Base-by-base conservation (phyloP, 768 basidiomycete genomes). In the Suillus americanus region DNA sequence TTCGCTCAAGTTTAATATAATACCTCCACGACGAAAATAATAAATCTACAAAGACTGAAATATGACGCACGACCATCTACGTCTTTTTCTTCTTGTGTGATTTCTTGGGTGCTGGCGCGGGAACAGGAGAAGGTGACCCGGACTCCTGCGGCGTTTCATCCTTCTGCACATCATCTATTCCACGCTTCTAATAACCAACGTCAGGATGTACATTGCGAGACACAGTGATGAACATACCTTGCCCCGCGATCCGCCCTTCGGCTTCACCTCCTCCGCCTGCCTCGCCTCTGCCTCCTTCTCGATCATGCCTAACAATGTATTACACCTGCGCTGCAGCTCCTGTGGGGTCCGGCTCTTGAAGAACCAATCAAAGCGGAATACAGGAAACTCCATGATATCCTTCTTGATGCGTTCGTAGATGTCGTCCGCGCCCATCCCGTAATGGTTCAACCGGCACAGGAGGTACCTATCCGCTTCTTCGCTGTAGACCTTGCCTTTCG, bases 341-440 rank as follows among this genome's bases (percentile, higher is more conserved):
- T 93, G 89, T 3, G 94, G 89, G 13, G 91, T 93, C 62, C 97
- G 81, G 68, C 93, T 94, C 82, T 97, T 96, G 83, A 95, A 91
- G 81, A 97, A 98, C 97, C 95, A 98, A 72, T 98, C 95, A 71
- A 99, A 99, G 25, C 96, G 83, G 80, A 98, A 99, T 16, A 96
- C 91, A 1, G 97, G 96, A 78, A 95, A 98, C 78, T 99, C 96
- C 18, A 88, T 90, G 67, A 99, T 95, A 76, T 99, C 97, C 76
- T 90, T 88, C 85, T 97, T 97, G 79, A 99, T 97, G 61, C 89
- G 80, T 72, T 99, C 97, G 72, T 95, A 97, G 30, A 94, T 91
- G 70, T 97, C 95, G 59, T 93, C 93, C 18, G 84, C 79, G 62
- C 89, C 88, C 83, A 98, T 89, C 28, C 95, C 95, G 68, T 98